A percentile compares a stretch with the other conserved stretches of the same genome.
phyloP scores from a whole-genome alignment of 495 filamentous ascomycete genomes.

The Platismatia glauca region DNA sequence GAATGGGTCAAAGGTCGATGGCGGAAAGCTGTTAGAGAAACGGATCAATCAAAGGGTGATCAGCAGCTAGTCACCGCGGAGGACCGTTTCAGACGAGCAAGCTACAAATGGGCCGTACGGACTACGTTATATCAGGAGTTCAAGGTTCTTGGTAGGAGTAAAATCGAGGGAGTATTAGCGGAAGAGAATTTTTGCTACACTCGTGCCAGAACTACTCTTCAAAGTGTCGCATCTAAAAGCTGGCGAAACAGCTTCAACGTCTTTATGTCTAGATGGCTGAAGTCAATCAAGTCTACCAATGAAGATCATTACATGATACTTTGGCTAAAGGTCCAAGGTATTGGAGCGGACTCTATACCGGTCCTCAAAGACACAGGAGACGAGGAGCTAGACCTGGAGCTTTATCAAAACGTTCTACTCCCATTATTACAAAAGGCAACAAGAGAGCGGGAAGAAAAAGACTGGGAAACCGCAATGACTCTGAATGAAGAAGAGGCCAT shows the following conservation, averaged over 20 bases:
- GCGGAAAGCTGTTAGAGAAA: constrained; percentile 38
- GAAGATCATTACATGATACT: constrained; percentile 55
- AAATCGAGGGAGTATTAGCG: constrained; percentile 80
- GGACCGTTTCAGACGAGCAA: constrained; percentile 63
- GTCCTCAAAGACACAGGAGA: constrained; percentile 62
- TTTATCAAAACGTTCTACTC: constrained; percentile 56
- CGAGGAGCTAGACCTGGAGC: constrained; percentile 70
- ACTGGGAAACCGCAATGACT: constrained; percentile 53
- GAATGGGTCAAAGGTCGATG: constrained; percentile 69
- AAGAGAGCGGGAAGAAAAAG: constrained; percentile 50
- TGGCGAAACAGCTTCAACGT: constrained; percentile 78
- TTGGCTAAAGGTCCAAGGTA: constrained; percentile 46
- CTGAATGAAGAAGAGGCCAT: constrained; percentile 72
- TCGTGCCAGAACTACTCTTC: constrained; percentile 64
- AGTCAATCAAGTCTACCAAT: constrained; percentile 47
- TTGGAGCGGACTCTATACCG: constrained; percentile 41
- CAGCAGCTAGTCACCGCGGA: constrained; percentile 43
- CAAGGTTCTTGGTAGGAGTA: constrained; percentile 64
- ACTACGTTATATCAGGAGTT: constrained; percentile 63
- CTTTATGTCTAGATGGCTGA: constrained; percentile 57
- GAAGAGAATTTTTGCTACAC: constrained; percentile 85
- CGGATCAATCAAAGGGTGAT: constrained; percentile 8
- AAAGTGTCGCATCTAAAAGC: constrained; percentile 64
- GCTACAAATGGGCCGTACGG: constrained; percentile 67
- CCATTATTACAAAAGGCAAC: constrained; percentile 50